Evolutionary conservation across 306 rosid genomes (phyloP).

Genomic region (Gastrolobium bilobum): DNA sequence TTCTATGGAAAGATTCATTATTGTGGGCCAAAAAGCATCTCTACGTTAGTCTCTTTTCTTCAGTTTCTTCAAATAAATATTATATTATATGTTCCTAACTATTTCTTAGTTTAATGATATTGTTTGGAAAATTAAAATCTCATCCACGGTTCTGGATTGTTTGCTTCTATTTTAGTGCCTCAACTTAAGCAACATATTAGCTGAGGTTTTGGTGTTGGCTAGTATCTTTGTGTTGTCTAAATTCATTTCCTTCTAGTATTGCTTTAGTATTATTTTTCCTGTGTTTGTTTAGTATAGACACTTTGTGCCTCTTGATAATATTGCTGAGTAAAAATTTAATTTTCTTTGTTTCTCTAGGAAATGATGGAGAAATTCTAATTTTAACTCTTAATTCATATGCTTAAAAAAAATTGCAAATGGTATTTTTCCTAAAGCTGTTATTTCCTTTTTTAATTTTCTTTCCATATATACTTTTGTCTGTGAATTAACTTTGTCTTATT

Average conservation of each 20-base stretch:
- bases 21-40: neutral
- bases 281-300: constrained; percentile 17
- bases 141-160: neutral
- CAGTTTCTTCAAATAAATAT: constrained; percentile 4
- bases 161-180: constrained; percentile 11
- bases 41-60: neutral
- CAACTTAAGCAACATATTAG: neutral
- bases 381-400: neutral
- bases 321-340: neutral
- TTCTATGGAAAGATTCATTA: constrained; percentile 29
- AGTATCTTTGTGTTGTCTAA: constrained; percentile 36
- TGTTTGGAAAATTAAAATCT: neutral
- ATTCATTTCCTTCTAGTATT: constrained; percentile 9
- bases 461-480: constrained; percentile 13
- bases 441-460: neutral
- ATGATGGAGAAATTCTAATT: neutral
- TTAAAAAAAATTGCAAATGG: neutral
- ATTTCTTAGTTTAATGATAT: neutral
- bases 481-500: constrained; percentile 8
- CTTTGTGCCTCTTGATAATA: constrained; percentile 22
- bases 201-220: neutral
- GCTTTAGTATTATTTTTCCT: constrained; percentile 2
- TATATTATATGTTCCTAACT: constrained; percentile 13
- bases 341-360: constrained; percentile 31
- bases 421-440: neutral